Evolutionary conservation across 768 basidiomycete genomes (phyloP).

Genomic region (Amanita rimosa): DNA sequence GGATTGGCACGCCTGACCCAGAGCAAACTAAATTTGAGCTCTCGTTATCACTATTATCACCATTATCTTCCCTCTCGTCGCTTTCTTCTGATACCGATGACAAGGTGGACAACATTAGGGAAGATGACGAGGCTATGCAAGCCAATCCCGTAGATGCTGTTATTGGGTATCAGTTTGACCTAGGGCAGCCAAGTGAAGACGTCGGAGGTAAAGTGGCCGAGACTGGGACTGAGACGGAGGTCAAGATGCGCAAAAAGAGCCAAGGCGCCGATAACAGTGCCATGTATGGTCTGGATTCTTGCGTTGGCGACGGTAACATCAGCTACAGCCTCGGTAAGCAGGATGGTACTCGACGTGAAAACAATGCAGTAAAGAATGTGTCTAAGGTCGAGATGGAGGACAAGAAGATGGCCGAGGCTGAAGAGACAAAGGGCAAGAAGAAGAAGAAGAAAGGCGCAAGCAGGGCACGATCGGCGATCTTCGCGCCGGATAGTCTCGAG

Average conservation of each 20-base stretch:
- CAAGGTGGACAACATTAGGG: background rate
- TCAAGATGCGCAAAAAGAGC: background rate
- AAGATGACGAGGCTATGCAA: background rate
- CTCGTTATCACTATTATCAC: slow-evolving; percentile 2
- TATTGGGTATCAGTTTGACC: background rate
- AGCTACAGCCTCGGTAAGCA: background rate
- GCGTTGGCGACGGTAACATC: background rate
- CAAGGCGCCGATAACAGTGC: too few relatives aligned
- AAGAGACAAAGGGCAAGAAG: background rate
- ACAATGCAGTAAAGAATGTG: slow-evolving; percentile 1
- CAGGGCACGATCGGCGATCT: background rate
- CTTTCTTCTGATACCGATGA: background rate
- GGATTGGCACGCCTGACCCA: background rate
- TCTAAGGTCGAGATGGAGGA: background rate
- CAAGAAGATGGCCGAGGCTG: background rate
- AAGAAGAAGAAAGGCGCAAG: background rate
- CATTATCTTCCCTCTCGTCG: slow-evolving; percentile 1
- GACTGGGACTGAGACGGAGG: background rate
- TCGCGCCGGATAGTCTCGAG: slow-evolving; percentile 13
- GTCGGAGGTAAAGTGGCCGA: background rate
- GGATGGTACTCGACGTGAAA: background rate
- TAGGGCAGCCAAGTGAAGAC: background rate
- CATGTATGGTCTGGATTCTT: background rate
- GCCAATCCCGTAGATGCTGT: background rate
- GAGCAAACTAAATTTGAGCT: background rate